Evolutionary conservation across 371 early-diverging fungal genomes (phyloP), one percentile per base, ranked within the genome.

Genomic region (Mucor circinelloides): DNA sequence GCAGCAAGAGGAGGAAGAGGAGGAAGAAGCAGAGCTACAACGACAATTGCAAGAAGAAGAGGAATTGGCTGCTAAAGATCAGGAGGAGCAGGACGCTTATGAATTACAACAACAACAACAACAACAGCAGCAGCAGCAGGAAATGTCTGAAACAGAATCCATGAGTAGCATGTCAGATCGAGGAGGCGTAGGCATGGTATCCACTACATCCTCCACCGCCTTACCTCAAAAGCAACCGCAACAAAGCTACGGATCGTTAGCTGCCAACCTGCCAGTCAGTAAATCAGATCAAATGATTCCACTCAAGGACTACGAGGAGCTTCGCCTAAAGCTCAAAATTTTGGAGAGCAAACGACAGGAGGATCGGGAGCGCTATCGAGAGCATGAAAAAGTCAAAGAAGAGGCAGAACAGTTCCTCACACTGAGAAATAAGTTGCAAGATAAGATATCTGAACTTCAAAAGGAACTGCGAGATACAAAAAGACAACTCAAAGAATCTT

Each of bases 281-380:
- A 77, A 78, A 73, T 77, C 72, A 17, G 79, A 78, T 40, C 79
- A 73, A 59, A 81, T 73, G 34, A 83, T 92, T 3, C 75, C 91
- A 1, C 30, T 87, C 52, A 89, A 89, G 72, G 92, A 95, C 46
- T 85, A 88, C 60, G 95, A 95, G 58, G 97, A 95, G 62, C 77
- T 95, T 57, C 87, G 90, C n/a, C 78, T 92, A 50, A 93, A 93
- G 73, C 81, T 95, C 32, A 87, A 86, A 56, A 85, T 91, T 42
- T 75, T 96, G 36, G 96, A 97, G 76, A 74, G 76, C 30, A 93
- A 93, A 76, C 91, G 95, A 8, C 82, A 86, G 1, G 93, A 95
- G 62, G 96, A 96, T 67, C 84, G 93, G 10, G 93, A 92, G 68
- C 79, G 80, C 32, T 74, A 91, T 56, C 78, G 86, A 34, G 90